Percentiles rank a stretch among this genome's conserved stretches.
These are phyloP conservation scores for Talaromyces ruber DNA, from an alignment of 495 filamentous ascomycete genomes.

Conservation along the genomic window DNA sequence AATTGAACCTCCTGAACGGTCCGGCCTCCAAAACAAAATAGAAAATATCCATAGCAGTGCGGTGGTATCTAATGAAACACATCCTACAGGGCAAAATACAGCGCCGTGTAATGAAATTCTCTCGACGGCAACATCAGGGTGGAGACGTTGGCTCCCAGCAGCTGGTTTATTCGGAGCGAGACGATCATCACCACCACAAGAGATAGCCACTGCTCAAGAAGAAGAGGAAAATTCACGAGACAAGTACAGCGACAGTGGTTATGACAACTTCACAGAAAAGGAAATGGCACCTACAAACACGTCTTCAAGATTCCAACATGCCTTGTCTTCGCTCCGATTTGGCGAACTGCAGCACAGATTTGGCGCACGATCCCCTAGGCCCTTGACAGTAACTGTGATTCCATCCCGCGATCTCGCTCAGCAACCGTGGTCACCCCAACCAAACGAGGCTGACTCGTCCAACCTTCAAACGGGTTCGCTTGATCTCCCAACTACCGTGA, in stretches of 20 bases:
- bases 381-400: conserved; percentile 57
- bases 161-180: conserved; percentile 46
- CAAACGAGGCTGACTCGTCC: conserved; percentile 10
- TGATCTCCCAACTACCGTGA: conserved; percentile 25
- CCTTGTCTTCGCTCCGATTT: conserved; percentile 1
- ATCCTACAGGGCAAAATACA: conserved; percentile 7
- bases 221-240: conserved; percentile 22
- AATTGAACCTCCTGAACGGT: conserved; percentile 21
- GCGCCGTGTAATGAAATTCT: conserved; percentile 8
- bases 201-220: conserved; percentile 43
- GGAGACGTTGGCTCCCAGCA: conserved; percentile 40
- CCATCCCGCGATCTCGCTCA: conserved; percentile 53
- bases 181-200: conserved; percentile 43
- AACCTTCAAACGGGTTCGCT: neutral
- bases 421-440: conserved; percentile 34
- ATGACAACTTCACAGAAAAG: conserved; percentile 21
- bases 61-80: conserved; percentile 4
- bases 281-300: conserved; percentile 6
- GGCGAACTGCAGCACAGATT: conserved; percentile 10
- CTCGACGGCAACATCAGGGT: conserved; percentile 22
- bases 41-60: conserved; percentile 11
- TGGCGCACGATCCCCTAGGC: conserved; percentile 12
- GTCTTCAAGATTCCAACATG: neutral
- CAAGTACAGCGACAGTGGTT: conserved; percentile 12
- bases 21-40: conserved; percentile 16